Evolutionary conservation across 2,329 filamentous ascomycete genomes (phyloP).

Genomic region (Thelonectria blattea): DNA sequence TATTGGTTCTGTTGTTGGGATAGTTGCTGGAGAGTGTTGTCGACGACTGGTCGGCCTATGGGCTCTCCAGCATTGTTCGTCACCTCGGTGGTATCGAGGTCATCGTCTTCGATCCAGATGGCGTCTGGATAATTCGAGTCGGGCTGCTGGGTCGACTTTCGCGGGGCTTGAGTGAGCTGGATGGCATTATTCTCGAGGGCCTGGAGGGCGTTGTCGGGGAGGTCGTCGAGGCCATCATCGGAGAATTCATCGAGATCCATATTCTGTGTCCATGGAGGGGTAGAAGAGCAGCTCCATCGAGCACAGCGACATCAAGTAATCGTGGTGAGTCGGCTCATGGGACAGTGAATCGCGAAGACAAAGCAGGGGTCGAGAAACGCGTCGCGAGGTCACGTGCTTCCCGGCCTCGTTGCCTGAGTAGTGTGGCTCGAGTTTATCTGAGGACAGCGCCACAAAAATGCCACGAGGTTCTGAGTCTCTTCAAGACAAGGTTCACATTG

Average conservation of each 20-base stretch:
- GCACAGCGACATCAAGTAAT: slow-evolving; percentile 9
- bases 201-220: slow-evolving; percentile 62
- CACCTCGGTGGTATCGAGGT: slow-evolving; percentile 64
- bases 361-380: slow-evolving; percentile 25
- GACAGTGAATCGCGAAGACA: slow-evolving; percentile 14
- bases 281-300: slow-evolving; percentile 32
- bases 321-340: slow-evolving; percentile 6
- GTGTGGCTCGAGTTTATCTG: slow-evolving; percentile 21
- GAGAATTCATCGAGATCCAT: slow-evolving; percentile 63
- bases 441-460: too few relatives aligned
- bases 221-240: slow-evolving; percentile 67
- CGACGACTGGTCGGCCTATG: slow-evolving; percentile 44
- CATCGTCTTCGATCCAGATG: slow-evolving; percentile 60
- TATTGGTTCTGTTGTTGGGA: slow-evolving; percentile 28
- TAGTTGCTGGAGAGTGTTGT: slow-evolving; percentile 45
- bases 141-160: slow-evolving; percentile 32
- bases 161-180: slow-evolving; percentile 58
- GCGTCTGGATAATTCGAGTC: slow-evolving; percentile 44
- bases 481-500: too few relatives aligned
- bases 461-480: too few relatives aligned
- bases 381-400: slow-evolving; percentile 41
- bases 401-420: background rate
- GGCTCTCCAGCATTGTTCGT: slow-evolving; percentile 54
- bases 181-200: slow-evolving; percentile 70
- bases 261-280: slow-evolving; percentile 29